Conservation (phyloP, 2,329 filamentous ascomycete species). For the Pseudogymnoascus sp. region DNA sequence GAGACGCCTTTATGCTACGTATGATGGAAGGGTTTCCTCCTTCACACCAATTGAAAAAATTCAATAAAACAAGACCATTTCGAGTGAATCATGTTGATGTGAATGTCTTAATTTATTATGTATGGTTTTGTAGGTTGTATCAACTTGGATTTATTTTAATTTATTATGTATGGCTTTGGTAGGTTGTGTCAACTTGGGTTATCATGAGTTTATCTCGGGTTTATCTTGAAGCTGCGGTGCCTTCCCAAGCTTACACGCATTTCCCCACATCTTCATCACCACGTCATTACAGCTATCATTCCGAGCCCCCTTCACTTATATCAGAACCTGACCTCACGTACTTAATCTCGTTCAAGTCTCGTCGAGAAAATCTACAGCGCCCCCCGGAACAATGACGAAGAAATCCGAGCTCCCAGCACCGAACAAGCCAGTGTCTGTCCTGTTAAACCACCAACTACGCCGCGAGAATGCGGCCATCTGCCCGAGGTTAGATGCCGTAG, state of each 20-base stretch:
- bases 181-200: background rate
- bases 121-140: background rate
- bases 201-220: background rate
- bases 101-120: background rate
- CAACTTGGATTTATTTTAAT: background rate
- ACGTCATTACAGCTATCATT: background rate
- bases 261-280: background rate
- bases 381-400: background rate
- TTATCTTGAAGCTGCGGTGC: background rate
- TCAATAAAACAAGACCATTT: background rate
- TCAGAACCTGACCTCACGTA: background rate
- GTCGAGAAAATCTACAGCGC: background rate
- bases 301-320: background rate
- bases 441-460: background rate
- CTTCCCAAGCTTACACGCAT: background rate
- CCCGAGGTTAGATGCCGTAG: no score
- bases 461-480: background rate
- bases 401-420: background rate
- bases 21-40: conserved; percentile 4
- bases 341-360: background rate
- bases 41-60: conserved; percentile 7
- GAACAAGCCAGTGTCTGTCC: background rate
- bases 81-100: background rate
- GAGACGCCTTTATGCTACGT: conserved; percentile 5
- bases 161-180: background rate